Percentiles rank a stretch among this genome's conserved stretches.
phyloP scores from a whole-genome alignment of 768 basidiomycete species.

The Pleurotus citrinopileatus region DNA sequence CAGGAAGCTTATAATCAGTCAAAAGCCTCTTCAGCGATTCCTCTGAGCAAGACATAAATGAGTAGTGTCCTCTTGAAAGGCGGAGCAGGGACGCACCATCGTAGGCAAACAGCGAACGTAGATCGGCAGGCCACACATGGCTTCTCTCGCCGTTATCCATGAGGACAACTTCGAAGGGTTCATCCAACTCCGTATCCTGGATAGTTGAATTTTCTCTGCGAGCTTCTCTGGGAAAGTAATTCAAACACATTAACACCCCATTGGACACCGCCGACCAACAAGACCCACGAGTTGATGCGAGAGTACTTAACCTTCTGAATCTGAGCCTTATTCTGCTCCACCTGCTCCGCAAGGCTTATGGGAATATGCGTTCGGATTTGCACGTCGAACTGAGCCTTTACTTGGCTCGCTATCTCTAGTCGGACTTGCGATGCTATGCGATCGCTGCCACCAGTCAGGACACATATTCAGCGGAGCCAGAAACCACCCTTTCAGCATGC shows the following conservation, averaged over 20 bases:
- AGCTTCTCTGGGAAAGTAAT: slow-evolving; percentile 35
- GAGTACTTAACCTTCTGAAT: slow-evolving; percentile 41
- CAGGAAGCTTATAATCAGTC: slow-evolving; percentile 46
- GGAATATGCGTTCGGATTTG: slow-evolving; percentile 51
- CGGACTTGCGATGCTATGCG: slow-evolving; percentile 36
- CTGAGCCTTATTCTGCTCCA: slow-evolving; percentile 38
- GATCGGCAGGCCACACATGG: slow-evolving; percentile 44
- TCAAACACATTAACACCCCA: background rate
- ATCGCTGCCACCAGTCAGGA: slow-evolving; percentile 18
- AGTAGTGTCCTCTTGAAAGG: background rate
- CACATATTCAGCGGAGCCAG: background rate
- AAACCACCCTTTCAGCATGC: too few relatives aligned
- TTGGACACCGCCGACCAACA: background rate
- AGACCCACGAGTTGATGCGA: slow-evolving; percentile 51
- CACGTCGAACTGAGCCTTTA: slow-evolving; percentile 40
- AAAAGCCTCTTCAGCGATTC: slow-evolving; percentile 39
- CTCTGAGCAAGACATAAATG: slow-evolving; percentile 24
- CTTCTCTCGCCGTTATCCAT: slow-evolving; percentile 47
- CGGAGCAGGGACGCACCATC: slow-evolving; percentile 37
- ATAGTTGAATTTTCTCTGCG: slow-evolving; percentile 42
- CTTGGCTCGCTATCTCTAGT: slow-evolving; percentile 39
- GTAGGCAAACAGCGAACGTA: slow-evolving; percentile 50
- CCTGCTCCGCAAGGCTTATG: slow-evolving; percentile 41
- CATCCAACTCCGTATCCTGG: slow-evolving; percentile 36
- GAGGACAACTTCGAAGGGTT: slow-evolving; percentile 43